Evolutionary conservation across 306 rosid genomes (phyloP), one percentile per base, ranked within the genome.

Genomic region (Sicyos edulis): DNA sequence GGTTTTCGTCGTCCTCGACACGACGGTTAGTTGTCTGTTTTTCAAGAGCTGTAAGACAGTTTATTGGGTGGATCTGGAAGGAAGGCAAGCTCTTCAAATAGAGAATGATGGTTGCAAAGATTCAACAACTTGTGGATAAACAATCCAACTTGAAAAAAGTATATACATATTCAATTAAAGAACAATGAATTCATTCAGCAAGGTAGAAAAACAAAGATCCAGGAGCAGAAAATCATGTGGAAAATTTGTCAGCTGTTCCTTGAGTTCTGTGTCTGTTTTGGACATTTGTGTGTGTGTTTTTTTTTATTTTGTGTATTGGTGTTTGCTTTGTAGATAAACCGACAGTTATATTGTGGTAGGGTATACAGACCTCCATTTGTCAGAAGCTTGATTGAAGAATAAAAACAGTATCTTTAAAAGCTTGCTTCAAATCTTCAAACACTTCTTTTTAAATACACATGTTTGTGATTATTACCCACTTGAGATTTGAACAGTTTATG

Each of bases 1-100:
- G 3, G 29, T 91, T 57, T 81, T 91, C 72, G 16, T 91, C 37
- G 85, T 87, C 57, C 88, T 91, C 71, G 99, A 95, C 71, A 86
- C 92, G 3, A 71, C 86, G 22, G 85, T 95, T 79, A 85, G 78
- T 80, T 81, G 76, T 81, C 76, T 82, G 82, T 95, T 95, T 80
- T 91, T 82, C 80, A 85, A 78, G 81, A 87, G 85, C 73, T 83
- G 89, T 20, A 79, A 83, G 79, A 50, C 21, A 1, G 81, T 78
- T 59, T 78, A 71, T 12, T 54, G 75, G 80, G 71, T 74, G 47
- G 77, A 75, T 80, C 80, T 62, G 22, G 82, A 84, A 56, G 83
- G 67, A 19, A 55, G 37, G 24, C 29, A 60, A 22, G 72, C 54
- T 53, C 49, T 51, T 22, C 59, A 65, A 78, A 75, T 79, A 56